Base-by-base conservation (phyloP, 441 rosid species). In the Croton setiger region DNA sequence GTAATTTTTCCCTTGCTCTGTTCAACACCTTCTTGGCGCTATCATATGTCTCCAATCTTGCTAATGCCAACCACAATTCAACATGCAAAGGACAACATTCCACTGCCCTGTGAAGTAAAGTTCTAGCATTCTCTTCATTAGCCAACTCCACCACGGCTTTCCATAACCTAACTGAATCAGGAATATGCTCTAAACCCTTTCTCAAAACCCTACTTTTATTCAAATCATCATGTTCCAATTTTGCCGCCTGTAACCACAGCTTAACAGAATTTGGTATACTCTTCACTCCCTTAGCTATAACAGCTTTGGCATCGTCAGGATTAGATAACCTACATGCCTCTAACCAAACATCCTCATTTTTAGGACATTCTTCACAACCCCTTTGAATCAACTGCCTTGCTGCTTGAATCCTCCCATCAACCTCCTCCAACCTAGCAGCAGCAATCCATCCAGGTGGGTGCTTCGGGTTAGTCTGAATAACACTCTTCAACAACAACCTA, bases 391-490 rank as follows among this genome's bases (percentile, higher is more conserved):
- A 81, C 70, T 80, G 85, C 79, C 96, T 88, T 0, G 99, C 96
- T 1, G 85, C 91, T 77, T 84, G 87, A 65, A 90, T 85, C 86
- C 90, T 90, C 75, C 98, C 96, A 36, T 94, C 99, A 81, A 90
- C 92, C 81, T 90, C 99, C 85, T 94, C 98, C 74, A 94, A 76
- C 84, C 99, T 87, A 3, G 99, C 93, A 14, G 97, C 96, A 0
- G 97, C 98, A 79, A 94, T 88, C 98, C 97, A 94, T 12, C 99
- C 98, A 6, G 89, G 93, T 0, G 98, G 97, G 45, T 92, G 97
- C 76, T 92, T 94, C 0, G 94, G 97, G 54, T 92, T 94, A 7
- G 99, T 90, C 78, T 87, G 94, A 0, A 83, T 94, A 8, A 92
- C 83, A 86, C 97, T 92, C 87, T 88, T 94, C 79, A 92, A 82